A percentile compares a stretch with the other conserved stretches of the same genome.
phyloP scores from a whole-genome alignment of 257 asterid species.

The Nicotiana tomentosiformis region DNA sequence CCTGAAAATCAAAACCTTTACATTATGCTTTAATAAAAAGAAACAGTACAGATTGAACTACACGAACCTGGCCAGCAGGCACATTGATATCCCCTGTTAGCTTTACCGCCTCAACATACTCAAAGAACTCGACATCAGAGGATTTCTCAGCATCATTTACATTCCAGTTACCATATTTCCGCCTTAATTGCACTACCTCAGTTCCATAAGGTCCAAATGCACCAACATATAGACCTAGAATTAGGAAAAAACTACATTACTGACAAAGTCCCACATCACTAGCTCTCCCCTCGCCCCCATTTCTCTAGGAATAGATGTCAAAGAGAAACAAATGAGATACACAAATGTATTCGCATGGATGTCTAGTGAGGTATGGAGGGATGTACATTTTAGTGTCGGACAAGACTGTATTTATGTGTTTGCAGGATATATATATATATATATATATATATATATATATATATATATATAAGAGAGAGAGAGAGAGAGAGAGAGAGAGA shows the following conservation, averaged over 20 bases:
- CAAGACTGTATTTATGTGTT: neutral
- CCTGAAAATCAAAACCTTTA: slow-evolving; percentile 35
- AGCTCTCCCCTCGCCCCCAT: neutral
- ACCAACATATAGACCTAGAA: slow-evolving; percentile 82
- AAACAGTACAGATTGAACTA: slow-evolving; percentile 7
- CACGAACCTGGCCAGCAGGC: slow-evolving; percentile 87
- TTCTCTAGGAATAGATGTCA: neutral
- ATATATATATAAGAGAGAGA: neutral
- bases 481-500: neutral
- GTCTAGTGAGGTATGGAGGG: neutral
- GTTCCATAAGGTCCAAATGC: slow-evolving; percentile 97
- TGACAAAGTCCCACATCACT: neutral
- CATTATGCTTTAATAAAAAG: neutral
- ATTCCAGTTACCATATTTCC: slow-evolving; percentile 92
- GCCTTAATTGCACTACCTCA: slow-evolving; percentile 86
- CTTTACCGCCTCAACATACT: slow-evolving; percentile 96
- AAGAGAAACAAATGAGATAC: neutral
- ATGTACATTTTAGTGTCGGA: neutral
- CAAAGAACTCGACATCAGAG: slow-evolving; percentile 80
- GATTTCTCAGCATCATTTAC: slow-evolving; percentile 41
- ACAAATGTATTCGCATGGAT: neutral
- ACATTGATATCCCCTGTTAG: slow-evolving; percentile 94
- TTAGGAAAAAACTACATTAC: slow-evolving; percentile 15
- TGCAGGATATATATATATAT: neutral
- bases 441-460: no score